phyloP scores from a whole-genome alignment of 768 basidiomycete genomes.

The Tubosaeta sp. region DNA sequence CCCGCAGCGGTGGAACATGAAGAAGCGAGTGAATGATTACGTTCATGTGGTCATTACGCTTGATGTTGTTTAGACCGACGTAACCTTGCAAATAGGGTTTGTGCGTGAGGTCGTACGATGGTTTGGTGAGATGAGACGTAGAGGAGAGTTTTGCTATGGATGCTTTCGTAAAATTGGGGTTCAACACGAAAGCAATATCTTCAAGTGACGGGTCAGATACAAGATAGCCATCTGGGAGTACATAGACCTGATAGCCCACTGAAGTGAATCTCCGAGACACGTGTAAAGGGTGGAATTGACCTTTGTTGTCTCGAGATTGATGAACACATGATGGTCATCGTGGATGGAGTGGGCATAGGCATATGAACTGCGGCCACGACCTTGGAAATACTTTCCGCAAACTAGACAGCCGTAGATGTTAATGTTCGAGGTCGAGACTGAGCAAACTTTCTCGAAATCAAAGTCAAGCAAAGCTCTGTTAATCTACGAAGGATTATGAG shows the following conservation, averaged over 20 bases:
- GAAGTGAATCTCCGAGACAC: slow-evolving; percentile 16
- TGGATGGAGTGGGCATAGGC: slow-evolving; percentile 97
- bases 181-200: slow-evolving; percentile 88
- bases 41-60: slow-evolving; percentile 95
- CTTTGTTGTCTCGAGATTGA: slow-evolving; percentile 92
- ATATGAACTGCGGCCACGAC: slow-evolving; percentile 87
- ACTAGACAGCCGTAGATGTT: slow-evolving; percentile 98
- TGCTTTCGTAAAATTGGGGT: slow-evolving; percentile 74
- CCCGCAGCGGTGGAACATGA: slow-evolving; percentile 85
- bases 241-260: slow-evolving; percentile 70
- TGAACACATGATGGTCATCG: slow-evolving; percentile 98
- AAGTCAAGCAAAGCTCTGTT: slow-evolving; percentile 91
- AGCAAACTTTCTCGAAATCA: slow-evolving; percentile 99
- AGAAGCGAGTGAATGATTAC: slow-evolving; percentile 92
- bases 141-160: slow-evolving; percentile 55
- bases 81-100: slow-evolving; percentile 89
- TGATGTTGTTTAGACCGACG: slow-evolving; percentile 97
- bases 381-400: slow-evolving; percentile 98
- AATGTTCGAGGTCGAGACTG: slow-evolving; percentile 93
- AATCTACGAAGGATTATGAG: slow-evolving; percentile 52
- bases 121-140: slow-evolving; percentile 56
- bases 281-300: slow-evolving; percentile 30
- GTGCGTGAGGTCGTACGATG: slow-evolving; percentile 80
- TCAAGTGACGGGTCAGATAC: slow-evolving; percentile 96
- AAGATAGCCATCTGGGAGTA: slow-evolving; percentile 93